Conservation (phyloP, 768 basidiomycete genomes). For the Pulveroboletus ravenelii region DNA sequence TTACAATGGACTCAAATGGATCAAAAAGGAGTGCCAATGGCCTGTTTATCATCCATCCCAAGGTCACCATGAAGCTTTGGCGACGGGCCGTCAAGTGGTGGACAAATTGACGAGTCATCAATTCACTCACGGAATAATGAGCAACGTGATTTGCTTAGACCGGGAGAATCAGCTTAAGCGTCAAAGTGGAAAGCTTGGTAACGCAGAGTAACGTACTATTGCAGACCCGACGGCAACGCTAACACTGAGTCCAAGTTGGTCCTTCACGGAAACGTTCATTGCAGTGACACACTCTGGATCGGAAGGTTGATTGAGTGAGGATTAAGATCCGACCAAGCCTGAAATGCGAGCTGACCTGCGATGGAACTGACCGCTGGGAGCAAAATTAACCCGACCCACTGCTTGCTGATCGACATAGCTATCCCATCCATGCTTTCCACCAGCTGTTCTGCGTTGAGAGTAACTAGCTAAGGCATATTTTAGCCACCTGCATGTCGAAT, state of each 20-base stretch:
- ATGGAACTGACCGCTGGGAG: conserved; percentile 81
- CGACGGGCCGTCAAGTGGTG: conserved; percentile 1
- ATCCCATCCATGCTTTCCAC: conserved; percentile 84
- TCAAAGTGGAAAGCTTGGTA: neutral
- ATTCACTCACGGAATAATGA: conserved; percentile 71
- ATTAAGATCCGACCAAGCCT: neutral
- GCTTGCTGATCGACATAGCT: conserved; percentile 65
- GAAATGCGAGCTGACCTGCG: conserved; percentile 47
- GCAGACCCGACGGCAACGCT: conserved; percentile 81
- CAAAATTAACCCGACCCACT: conserved; percentile 87
- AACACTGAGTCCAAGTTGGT: conserved; percentile 77
- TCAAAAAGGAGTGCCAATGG: conserved; percentile 81
- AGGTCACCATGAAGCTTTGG: conserved; percentile 59
- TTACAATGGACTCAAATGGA: conserved; percentile 77
- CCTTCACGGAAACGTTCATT: conserved; percentile 82
- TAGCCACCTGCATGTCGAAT: neutral
- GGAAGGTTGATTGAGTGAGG: neutral
- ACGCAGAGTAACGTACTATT: conserved; percentile 44
- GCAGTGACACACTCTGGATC: conserved; percentile 78
- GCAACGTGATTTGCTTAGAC: conserved; percentile 71
- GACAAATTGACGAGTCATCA: neutral
- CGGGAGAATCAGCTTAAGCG: neutral
- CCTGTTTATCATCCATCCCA: conserved; percentile 81
- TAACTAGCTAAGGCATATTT: conserved; percentile 38
- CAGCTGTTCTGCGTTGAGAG: conserved; percentile 65